These are phyloP conservation scores for Diaporthe sp. DNA, from an alignment of 2,329 filamentous ascomycete species.

Conservation along the genomic window DNA sequence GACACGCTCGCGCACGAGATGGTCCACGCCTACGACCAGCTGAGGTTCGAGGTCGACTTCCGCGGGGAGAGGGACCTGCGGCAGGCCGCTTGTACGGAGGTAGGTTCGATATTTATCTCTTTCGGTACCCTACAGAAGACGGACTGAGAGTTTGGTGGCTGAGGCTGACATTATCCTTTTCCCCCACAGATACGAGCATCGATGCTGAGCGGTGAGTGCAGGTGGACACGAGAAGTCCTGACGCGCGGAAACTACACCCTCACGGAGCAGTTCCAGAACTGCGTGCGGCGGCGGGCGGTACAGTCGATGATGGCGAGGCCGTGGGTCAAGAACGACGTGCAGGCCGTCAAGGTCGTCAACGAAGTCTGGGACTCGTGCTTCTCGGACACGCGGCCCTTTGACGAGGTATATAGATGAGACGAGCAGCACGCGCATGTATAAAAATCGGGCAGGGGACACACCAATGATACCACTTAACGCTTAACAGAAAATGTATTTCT, in stretches of 20 bases:
- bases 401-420: slow-evolving; percentile 88
- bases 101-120: slow-evolving; percentile 52
- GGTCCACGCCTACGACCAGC: slow-evolving; percentile 95
- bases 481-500: slow-evolving; percentile 34
- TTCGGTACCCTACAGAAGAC: background rate
- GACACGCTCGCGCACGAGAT: slow-evolving; percentile 97
- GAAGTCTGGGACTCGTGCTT: slow-evolving; percentile 99
- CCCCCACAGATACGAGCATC: slow-evolving; percentile 83
- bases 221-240: slow-evolving; percentile 89
- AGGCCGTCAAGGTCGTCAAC: slow-evolving; percentile 90
- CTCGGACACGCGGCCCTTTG: slow-evolving; percentile 92
- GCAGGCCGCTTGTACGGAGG: slow-evolving; percentile 95
- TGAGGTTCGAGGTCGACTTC: slow-evolving; percentile 92
- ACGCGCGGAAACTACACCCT: slow-evolving; percentile 87
- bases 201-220: slow-evolving; percentile 92
- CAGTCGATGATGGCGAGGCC: slow-evolving; percentile 84
- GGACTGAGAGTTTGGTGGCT: background rate
- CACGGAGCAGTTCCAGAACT: slow-evolving; percentile 93
- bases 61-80: slow-evolving; percentile 77
- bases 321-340: slow-evolving; percentile 84
- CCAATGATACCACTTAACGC: slow-evolving; percentile 39
- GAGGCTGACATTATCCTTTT: slow-evolving; percentile 33
- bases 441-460: slow-evolving; percentile 19
- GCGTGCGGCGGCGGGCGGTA: slow-evolving; percentile 85
- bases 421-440: background rate